These are phyloP conservation scores for Stygiomarasmius scandens DNA, from an alignment of 1,284 basidiomycete species.

Conservation along the genomic window DNA sequence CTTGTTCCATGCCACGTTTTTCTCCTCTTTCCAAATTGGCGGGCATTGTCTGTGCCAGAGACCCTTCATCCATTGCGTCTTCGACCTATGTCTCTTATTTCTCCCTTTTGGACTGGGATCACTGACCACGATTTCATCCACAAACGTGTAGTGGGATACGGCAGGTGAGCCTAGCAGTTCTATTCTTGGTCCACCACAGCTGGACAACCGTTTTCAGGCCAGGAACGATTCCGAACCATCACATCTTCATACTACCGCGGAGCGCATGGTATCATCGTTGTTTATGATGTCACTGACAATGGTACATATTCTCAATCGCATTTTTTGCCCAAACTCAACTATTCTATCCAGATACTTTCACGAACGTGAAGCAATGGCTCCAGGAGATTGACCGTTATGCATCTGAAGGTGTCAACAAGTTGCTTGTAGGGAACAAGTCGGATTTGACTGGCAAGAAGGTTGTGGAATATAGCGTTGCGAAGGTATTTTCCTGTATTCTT, in stretches of 20 bases:
- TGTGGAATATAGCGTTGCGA: constrained; percentile 96
- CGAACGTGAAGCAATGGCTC: constrained; percentile 99
- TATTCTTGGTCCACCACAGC: background rate
- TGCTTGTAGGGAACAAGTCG: constrained; percentile 98
- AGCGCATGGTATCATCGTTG: constrained; percentile 96
- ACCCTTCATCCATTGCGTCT: no score
- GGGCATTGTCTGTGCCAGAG: background rate
- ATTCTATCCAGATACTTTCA: constrained; percentile 79
- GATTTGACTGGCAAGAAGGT: constrained; percentile 99
- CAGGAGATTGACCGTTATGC: constrained; percentile 99
- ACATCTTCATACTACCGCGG: constrained; percentile 97
- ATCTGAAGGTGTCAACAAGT: constrained; percentile 97
- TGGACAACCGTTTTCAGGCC: constrained; percentile 52
- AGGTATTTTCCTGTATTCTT: constrained; percentile 54
- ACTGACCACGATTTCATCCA: constrained; percentile 23
- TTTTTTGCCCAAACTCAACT: constrained; percentile 12
- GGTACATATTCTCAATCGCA: constrained; percentile 47
- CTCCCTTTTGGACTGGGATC: constrained; percentile 16
- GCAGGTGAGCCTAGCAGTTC: constrained; percentile 58
- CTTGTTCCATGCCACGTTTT: constrained; percentile 6
- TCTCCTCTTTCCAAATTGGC: constrained; percentile 14
- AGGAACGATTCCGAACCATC: constrained; percentile 97
- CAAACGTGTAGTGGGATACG: constrained; percentile 83
- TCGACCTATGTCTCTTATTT: background rate
- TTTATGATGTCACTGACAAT: constrained; percentile 99